Conservation (phyloP, 192 early-diverging fungal genomes). For the Obelidium mucronatum region DNA sequence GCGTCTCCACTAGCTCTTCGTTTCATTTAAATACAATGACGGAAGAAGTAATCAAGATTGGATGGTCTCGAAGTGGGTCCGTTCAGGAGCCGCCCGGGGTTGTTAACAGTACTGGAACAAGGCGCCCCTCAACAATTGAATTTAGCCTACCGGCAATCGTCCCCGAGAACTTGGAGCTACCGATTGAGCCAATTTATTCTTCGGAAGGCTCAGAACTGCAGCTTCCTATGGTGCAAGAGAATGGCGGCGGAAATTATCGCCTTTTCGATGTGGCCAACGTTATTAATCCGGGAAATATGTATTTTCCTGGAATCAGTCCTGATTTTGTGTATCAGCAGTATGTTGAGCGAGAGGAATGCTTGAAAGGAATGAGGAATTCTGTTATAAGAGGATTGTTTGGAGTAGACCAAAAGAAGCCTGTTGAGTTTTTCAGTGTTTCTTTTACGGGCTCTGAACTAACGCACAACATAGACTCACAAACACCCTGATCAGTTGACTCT, state of each 20-base stretch:
- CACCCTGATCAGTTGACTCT: background rate
- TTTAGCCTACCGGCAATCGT: no score
- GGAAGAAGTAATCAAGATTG: no score
- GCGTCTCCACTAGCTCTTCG: no score
- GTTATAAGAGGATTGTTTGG: conserved; percentile 18
- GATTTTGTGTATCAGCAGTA: background rate
- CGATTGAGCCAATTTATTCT: background rate
- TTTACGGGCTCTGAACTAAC: no score
- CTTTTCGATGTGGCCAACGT: background rate
- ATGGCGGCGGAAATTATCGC: background rate
- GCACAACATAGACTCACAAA: background rate
- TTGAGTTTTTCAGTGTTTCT: no score
- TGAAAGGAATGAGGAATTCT: background rate
- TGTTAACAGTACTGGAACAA: no score
- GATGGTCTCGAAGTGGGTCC: no score
- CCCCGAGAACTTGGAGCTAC: background rate
- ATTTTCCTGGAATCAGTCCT: no score
- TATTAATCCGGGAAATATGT: no score
- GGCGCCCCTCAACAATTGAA: no score
- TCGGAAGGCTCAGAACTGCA: background rate
- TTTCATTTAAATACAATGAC: no score
- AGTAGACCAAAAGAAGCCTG: conserved; percentile 28
- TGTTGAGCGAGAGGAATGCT: background rate
- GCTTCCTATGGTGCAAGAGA: background rate
- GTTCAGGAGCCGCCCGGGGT: no score